Base-by-base conservation (phyloP, 2,329 filamentous ascomycete species). In the Scleromitrula shiraiana region DNA sequence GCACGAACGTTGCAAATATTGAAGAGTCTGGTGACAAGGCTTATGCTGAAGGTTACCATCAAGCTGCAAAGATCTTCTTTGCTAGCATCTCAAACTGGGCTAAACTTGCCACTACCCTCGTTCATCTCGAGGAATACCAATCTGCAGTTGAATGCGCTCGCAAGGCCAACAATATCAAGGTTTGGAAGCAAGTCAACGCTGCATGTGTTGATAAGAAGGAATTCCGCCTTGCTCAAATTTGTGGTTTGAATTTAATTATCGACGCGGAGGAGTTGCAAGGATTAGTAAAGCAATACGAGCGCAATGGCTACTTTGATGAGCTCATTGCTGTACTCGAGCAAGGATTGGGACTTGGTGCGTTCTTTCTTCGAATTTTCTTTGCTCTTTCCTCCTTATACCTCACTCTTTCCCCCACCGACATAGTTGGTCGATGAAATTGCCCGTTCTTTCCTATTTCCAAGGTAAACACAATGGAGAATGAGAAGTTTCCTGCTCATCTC, bases 51-150 rank as follows among this genome's bases (percentile, higher is more conserved):
- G 91, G 91, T 52, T 83, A 88, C 63, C 91, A 93, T 63, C 85
- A 97, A 74, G 93, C 93, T 36, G 88, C 93, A 56, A 98, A 98
- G 80, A 97, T 98, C 64, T 98, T 97, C 78, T 98, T 83, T 73
- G 88, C 82, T 48, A 97, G 88, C 72, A 95, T 98, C 65, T 98
- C 93, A 46, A 98, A 98, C 78, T 98, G 93, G 93, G 91, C 91
- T 48, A 98, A 98, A 75, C 82, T 98, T 61, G 90, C 93, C 12
- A 97, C 93, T 9, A 98, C 93, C 9, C 79, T 97, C 52, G 93
- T 98, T n/a, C 89, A 97, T 67, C 81, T 98, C 6, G 85, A 83
- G 56, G 93, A 98, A 59, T 97, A 98, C 73, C 94, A 98, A 69
- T 88, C 88, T 59, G 93, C 93, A 38, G 93, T 98, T 35, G 93